Percentiles rank a stretch among this genome's conserved stretches.
These are phyloP conservation scores for Chalciporus chontae DNA, from an alignment of 768 basidiomycete species.

Conservation along the genomic window DNA sequence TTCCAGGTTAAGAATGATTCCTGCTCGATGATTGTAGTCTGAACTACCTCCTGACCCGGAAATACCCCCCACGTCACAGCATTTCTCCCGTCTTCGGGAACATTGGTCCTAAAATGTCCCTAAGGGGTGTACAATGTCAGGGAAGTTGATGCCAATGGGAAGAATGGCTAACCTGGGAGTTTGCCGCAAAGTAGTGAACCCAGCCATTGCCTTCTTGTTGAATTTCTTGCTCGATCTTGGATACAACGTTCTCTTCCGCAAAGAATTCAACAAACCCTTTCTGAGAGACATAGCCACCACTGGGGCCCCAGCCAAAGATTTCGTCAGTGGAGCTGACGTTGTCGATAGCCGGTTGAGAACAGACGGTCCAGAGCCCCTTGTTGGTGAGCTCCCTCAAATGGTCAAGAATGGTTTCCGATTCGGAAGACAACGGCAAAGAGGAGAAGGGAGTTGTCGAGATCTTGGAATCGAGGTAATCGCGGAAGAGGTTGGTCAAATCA, in stretches of 20 bases:
- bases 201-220: constrained; percentile 51
- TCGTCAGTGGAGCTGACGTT: constrained; percentile 70
- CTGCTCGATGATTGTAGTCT: constrained; percentile 94
- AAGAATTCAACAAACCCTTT: constrained; percentile 99
- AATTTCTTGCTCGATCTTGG: constrained; percentile 56
- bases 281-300: constrained; percentile 92
- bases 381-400: constrained; percentile 74
- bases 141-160: background rate
- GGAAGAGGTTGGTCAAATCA: constrained; percentile 78
- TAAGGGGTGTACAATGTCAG: constrained; percentile 24
- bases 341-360: constrained; percentile 93
- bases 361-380: constrained; percentile 92
- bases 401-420: constrained; percentile 77
- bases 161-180: constrained; percentile 52
- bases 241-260: constrained; percentile 57
- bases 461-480: constrained; percentile 71
- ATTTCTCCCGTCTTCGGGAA: constrained; percentile 75
- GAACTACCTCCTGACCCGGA: constrained; percentile 92
- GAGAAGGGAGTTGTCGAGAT: constrained; percentile 87
- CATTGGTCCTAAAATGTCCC: constrained; percentile 81
- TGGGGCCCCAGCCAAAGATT: constrained; percentile 91
- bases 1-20: constrained; percentile 97
- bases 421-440: constrained; percentile 70
- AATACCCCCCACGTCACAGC: constrained; percentile 99
- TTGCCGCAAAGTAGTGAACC: constrained; percentile 87